Evolutionary conservation across 2,329 filamentous ascomycete species (phyloP).

Genomic region (Pseudovirgaria hyperparasitica): DNA sequence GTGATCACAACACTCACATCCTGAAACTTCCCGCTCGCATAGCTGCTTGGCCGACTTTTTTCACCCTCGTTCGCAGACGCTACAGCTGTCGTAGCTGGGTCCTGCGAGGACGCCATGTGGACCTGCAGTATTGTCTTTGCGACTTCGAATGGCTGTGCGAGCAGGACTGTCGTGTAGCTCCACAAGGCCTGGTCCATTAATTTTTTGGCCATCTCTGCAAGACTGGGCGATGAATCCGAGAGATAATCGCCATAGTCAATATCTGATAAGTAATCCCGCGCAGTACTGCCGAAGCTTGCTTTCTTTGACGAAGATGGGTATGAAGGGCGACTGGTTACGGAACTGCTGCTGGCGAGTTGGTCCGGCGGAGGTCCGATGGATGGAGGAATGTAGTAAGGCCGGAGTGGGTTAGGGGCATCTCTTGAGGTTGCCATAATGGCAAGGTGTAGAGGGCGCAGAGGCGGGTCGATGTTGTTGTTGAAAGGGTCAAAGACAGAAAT

Average conservation of each 20-base stretch:
- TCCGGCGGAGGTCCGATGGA: constrained; percentile 48
- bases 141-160: constrained; percentile 93
- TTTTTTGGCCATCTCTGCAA: constrained; percentile 59
- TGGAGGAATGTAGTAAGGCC: constrained; percentile 60
- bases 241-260: constrained; percentile 87
- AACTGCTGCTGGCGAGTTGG: constrained; percentile 19
- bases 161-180: constrained; percentile 80
- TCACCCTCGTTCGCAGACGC: constrained; percentile 11
- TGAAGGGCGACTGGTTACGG: constrained; percentile 18
- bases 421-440: constrained; percentile 29
- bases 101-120: constrained; percentile 34
- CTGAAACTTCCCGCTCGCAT: constrained; percentile 20
- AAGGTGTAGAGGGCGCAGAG: constrained; percentile 4
- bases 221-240: constrained; percentile 57
- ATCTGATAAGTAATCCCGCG: constrained; percentile 77
- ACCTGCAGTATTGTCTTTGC: constrained; percentile 88
- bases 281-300: constrained; percentile 46
- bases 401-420: constrained; percentile 47
- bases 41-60: constrained; percentile 18
- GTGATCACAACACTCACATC: constrained; percentile 11
- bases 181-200: constrained; percentile 76
- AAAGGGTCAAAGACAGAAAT: constrained; percentile 2
- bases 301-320: constrained; percentile 23
- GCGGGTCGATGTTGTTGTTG: constrained; percentile 6
- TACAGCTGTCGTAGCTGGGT: constrained; percentile 10